Base-by-base conservation (phyloP, 176 grass and related monocot species). In the Carex littledalei region DNA sequence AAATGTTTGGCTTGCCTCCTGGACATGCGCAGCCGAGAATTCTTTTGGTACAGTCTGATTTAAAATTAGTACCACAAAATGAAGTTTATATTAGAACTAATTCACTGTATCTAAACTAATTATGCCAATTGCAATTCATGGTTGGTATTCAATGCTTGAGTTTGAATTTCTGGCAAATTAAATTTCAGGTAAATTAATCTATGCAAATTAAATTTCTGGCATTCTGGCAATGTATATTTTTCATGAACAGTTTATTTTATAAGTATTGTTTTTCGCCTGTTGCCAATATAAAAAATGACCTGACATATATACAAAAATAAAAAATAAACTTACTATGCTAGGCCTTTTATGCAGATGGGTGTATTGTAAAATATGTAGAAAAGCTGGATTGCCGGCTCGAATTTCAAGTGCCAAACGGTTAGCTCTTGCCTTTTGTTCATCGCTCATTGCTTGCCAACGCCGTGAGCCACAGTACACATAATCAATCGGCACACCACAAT, bases 281-380 rank as follows among this genome's bases (percentile, higher is more conserved):
- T 45, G 43, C 43, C 43, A 45, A 45, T 45, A 45, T 45, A 2
- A 45, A 9, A 45, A 45, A 45, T 45, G 43, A 45, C 7, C 43
- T 45, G 43, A 45, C 37, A 39, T 39, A 6, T 39, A 45, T 45
- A 45, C 43, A 8, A 45, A 45, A 45, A 8, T 8, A 45, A 45
- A 7, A 45, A 45, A 45, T 8, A 3, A 80, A 80, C 53, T 62
- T 80, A 62, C 78, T 17, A 80, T 10, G 54, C 0, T 7, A 63
- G 21, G 15, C 8, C 17, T 45, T 37, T 53, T 77, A 31, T 45
- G 43, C 43, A 8, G 43, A 34, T 17, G 0, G 58, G 24, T 85
- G 34, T 3, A 90, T 45, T 85, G 24, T 3, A 90, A 45, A 81
- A 93, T 66, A 59, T 55, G 83, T 18, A 90, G 10, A 81, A 90